These are phyloP conservation scores for Aechmea fasciata DNA, from an alignment of 176 grass and related monocot species.

Conservation along the genomic window DNA sequence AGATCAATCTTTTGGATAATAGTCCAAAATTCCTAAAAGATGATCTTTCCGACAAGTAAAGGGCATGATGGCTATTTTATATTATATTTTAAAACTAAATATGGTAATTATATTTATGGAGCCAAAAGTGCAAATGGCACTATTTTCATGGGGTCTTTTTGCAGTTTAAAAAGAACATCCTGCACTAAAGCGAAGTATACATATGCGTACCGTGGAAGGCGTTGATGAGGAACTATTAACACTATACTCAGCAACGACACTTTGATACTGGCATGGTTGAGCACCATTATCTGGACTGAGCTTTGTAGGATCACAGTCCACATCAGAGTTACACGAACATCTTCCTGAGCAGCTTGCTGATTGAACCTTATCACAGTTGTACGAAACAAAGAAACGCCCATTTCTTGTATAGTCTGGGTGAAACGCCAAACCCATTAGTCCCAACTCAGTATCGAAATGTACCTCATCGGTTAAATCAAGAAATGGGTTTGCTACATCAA, in stretches of 20 bases:
- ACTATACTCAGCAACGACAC: conserved; percentile 67
- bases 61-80: no score
- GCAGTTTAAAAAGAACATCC: not conserved
- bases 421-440: conserved; percentile 80
- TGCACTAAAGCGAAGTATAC: conserved; percentile 13
- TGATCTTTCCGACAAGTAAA: no score
- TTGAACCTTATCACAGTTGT: conserved; percentile 72
- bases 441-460: conserved; percentile 57
- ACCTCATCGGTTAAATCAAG: conserved; percentile 89
- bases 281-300: conserved; percentile 47
- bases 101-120: no score
- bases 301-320: conserved; percentile 77
- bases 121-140: no score
- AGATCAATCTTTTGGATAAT: no score
- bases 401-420: conserved; percentile 72
- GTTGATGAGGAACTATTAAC: conserved; percentile 50
- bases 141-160: no score
- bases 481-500: conserved; percentile 63
- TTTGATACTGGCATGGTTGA: conserved; percentile 69
- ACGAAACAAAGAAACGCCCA: conserved; percentile 85
- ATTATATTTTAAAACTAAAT: no score
- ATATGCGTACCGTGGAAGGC: conserved; percentile 45
- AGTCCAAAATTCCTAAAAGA: no score
- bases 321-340: conserved; percentile 88
- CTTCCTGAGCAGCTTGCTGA: conserved; percentile 66